These are phyloP conservation scores for Barnettozyma wickerhamii DNA, from an alignment of 805 yeast species.

Conservation along the genomic window DNA sequence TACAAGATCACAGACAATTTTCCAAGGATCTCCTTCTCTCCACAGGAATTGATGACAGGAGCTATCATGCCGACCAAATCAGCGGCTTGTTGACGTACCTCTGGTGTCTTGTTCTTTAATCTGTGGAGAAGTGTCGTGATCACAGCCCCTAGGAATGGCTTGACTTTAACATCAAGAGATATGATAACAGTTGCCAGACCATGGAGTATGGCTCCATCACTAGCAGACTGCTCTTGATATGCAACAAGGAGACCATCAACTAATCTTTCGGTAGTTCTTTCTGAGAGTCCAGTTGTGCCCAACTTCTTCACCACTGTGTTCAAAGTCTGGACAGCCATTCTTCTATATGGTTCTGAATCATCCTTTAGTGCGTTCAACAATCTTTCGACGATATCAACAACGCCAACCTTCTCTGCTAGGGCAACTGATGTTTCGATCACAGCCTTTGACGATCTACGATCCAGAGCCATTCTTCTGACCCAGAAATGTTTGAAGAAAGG, in stretches of 20 bases:
- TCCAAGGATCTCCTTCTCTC: conserved; percentile 55
- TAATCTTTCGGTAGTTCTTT: conserved; percentile 54
- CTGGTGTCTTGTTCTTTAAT: conserved; percentile 64
- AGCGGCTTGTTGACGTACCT: conserved; percentile 79
- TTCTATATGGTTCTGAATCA: conserved; percentile 74
- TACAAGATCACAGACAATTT: conserved; percentile 73
- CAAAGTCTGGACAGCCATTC: conserved; percentile 72
- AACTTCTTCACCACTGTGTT: conserved; percentile 45
- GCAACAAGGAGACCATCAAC: conserved; percentile 80
- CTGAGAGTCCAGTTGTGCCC: conserved; percentile 59
- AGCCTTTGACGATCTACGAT: conserved; percentile 47
- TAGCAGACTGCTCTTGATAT: conserved; percentile 69
- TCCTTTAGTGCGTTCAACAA: conserved; percentile 65
- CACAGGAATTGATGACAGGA: conserved; percentile 60
- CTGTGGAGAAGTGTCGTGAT: conserved; percentile 69
- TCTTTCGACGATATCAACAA: conserved; percentile 51
- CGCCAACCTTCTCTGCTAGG: conserved; percentile 66
- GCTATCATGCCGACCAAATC: conserved; percentile 67
- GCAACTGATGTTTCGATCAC: conserved; percentile 71
- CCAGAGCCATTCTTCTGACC: conserved; percentile 78
- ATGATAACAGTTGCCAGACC: conserved; percentile 62
- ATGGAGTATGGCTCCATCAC: conserved; percentile 50
- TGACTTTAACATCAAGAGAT: conserved; percentile 58
- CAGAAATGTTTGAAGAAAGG: conserved; percentile 71
- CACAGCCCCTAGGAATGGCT: conserved; percentile 69